Base-by-base conservation (phyloP, 108 stramenopile species). In the Conticribra weissflogii region DNA sequence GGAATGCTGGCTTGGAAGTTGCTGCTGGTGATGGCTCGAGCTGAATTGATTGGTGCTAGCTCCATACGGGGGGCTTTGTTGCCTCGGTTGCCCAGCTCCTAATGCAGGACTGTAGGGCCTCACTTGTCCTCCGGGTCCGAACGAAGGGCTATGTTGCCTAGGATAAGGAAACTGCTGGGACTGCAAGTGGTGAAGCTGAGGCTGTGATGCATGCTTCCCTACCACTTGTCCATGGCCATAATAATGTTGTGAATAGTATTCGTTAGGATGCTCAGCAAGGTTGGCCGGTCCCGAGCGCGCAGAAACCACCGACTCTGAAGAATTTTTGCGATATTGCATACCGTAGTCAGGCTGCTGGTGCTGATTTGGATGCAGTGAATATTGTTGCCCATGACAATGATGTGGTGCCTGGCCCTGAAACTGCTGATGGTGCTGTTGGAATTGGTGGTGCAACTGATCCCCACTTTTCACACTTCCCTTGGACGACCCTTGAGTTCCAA, bases 21-120 rank as follows among this genome's bases (percentile, higher is more conserved):
- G 27, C 3, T 45, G 52, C 18, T 36, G 58, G 1, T 49, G 53
- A 3, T 52, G 15, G 49, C 41, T 52, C 17, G 29, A 32, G 17
- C 60, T 46, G 68, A 74, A 47, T 64, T 76, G 57, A 48, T 33
- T 52, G 17, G 68, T 47, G 34, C 41, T 29, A 53, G 84, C n/a
- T 63, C 72, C 69, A 68, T 56, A 59, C 54, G 63, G 57, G 54
- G 83, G 63, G 68, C 78, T 81, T 23, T 69, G 63, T 16, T 77
- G 50, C 25, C 77, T 78, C 19, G 82, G 75, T 27, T 79, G 48
- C 0, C 18, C 28, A 17, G 63, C 58, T 14, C 50, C 48, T 21
- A 65, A 50, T 1, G 61, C 15, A 34, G 57, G 33, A 14, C 57
- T 21, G 57, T 14, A 59, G 17, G 62, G 28, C 27, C 46, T 41